A percentile compares a stretch with the other conserved stretches of the same genome.
phyloP scores from a whole-genome alignment of 2,329 filamentous ascomycete species.

The Emericellopsis atlantica region DNA sequence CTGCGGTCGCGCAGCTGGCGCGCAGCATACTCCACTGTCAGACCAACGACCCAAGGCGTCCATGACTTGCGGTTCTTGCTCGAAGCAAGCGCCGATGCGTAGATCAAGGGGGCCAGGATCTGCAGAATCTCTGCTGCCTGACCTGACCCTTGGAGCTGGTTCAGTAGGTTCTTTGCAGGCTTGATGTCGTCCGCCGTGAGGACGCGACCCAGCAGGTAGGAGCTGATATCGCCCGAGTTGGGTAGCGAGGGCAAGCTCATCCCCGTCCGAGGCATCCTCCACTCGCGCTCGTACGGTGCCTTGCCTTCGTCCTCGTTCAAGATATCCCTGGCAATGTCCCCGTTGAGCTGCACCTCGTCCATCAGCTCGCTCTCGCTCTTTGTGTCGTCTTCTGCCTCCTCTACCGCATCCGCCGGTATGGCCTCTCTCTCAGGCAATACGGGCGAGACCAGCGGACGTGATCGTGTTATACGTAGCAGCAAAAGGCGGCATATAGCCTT shows the following conservation, averaged over 20 bases:
- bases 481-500: conserved; percentile 78
- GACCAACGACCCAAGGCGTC: conserved; percentile 81
- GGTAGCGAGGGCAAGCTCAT: conserved; percentile 76
- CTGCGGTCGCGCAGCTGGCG: conserved; percentile 69
- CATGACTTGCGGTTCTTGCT: conserved; percentile 65
- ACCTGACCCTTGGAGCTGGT: conserved; percentile 58
- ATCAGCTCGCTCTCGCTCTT: conserved; percentile 28
- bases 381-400: conserved; percentile 23
- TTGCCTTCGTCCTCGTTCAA: conserved; percentile 8
- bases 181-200: conserved; percentile 96
- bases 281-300: conserved; percentile 42
- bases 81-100: conserved; percentile 69
- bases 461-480: conserved; percentile 70
- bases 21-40: conserved; percentile 77
- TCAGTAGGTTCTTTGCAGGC: conserved; percentile 75
- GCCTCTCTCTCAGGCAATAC: conserved; percentile 77
- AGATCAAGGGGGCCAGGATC: conserved; percentile 78
- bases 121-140: conserved; percentile 84
- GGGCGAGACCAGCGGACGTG: conserved; percentile 70
- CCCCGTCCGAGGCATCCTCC: conserved; percentile 91
- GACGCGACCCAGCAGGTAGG: conserved; percentile 79
- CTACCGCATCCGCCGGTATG: conserved; percentile 43
- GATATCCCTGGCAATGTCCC: conserved; percentile 3
- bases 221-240: conserved; percentile 67
- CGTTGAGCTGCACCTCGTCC: conserved; percentile 21